Conservation (phyloP, 345 rosid genomes). For the Gossypium australe region DNA sequence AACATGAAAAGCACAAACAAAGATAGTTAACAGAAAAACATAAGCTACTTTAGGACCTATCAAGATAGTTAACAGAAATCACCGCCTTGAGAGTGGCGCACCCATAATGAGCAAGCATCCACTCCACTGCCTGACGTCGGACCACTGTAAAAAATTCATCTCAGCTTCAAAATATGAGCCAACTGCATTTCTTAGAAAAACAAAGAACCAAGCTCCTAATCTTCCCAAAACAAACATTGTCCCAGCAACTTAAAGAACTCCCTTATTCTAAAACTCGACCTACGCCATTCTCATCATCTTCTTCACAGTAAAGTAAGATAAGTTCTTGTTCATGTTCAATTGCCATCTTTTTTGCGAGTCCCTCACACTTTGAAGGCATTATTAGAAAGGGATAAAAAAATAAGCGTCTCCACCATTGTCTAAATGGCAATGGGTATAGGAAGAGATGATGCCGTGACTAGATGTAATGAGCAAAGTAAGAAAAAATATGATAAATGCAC, state of each 20-base stretch:
- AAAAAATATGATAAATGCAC: no score
- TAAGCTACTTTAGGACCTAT: slow-evolving; percentile 55
- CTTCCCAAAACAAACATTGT: slow-evolving; percentile 53
- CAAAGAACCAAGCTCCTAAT: slow-evolving; percentile 61
- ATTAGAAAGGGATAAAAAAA: no score
- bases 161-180: background rate
- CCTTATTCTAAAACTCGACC: slow-evolving; percentile 13
- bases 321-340: slow-evolving; percentile 27
- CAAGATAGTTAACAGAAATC: slow-evolving; percentile 72
- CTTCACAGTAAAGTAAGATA: slow-evolving; percentile 47
- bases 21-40: slow-evolving; percentile 2
- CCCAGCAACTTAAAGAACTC: slow-evolving; percentile 15
- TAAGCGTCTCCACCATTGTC: no score
- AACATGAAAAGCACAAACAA: no score
- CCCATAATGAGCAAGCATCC: slow-evolving; percentile 68
- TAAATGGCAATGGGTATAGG: no score
- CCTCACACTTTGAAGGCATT: no score
- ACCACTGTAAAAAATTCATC: slow-evolving; percentile 14
- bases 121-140: slow-evolving; percentile 59
- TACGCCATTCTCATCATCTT: slow-evolving; percentile 28
- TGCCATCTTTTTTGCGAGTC: slow-evolving; percentile 28
- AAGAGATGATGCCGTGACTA: no score
- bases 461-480: no score
- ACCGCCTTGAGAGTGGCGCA: slow-evolving; percentile 66
- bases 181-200: slow-evolving; percentile 45